Percentiles rank a stretch among this genome's conserved stretches.
phyloP scores from a whole-genome alignment of 768 basidiomycete species.

The Tylopilus sp. region DNA sequence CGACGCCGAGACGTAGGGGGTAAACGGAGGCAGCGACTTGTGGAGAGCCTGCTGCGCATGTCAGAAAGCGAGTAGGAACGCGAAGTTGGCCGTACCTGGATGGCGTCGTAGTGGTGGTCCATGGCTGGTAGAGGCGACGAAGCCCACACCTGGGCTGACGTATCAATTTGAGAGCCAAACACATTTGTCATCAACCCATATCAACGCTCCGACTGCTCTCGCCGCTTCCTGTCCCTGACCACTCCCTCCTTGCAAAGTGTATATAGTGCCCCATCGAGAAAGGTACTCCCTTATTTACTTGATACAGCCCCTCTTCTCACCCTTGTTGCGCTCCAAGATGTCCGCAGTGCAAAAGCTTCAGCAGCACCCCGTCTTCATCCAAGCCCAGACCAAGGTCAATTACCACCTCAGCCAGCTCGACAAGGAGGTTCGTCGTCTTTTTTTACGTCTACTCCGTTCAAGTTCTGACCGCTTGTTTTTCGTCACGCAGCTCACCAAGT shows the following conservation, averaged over 20 bases:
- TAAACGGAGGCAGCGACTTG: constrained; percentile 63
- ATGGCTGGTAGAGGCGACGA: constrained; percentile 29
- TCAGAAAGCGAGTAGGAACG: neutral
- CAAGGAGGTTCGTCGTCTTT: constrained; percentile 73
- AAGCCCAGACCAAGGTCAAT: constrained; percentile 78
- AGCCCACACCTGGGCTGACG: constrained; percentile 38
- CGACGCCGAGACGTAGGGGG: constrained; percentile 62
- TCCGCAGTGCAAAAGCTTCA: constrained; percentile 80
- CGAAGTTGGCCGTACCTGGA: constrained; percentile 46
- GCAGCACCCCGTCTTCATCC: constrained; percentile 82
- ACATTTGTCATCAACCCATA: constrained; percentile 55
- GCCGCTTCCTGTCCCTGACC: constrained; percentile 22
- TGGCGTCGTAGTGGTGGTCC: constrained; percentile 49
- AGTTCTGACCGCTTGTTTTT: neutral
- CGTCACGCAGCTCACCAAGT: constrained; percentile 68
- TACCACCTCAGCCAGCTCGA: constrained; percentile 88
- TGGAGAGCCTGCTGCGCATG: constrained; percentile 51
- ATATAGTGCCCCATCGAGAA: neutral
- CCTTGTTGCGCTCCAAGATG: constrained; percentile 43
- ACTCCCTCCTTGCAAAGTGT: neutral
- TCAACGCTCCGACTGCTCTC: constrained; percentile 29
- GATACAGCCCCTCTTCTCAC: neutral
- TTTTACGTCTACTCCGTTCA: neutral
- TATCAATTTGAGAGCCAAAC: constrained; percentile 47
- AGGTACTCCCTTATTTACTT: constrained; percentile 2